Base-by-base conservation (phyloP, 176 grass and related monocot genomes). In the Oryza brachyantha region DNA sequence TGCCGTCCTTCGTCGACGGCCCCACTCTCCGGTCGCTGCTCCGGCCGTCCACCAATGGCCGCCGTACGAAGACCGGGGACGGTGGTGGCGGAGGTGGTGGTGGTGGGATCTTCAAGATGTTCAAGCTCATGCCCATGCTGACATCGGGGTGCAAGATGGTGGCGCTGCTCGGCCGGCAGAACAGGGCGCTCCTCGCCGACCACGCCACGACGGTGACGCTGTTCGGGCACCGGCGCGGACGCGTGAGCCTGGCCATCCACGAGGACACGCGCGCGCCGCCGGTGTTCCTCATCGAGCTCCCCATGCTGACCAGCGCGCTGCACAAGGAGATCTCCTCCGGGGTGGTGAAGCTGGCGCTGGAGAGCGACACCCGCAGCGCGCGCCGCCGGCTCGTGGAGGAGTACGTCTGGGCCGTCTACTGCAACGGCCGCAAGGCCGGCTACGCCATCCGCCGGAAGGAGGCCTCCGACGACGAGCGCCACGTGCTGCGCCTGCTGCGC, bases 71-170 rank as follows among this genome's bases (percentile, higher is more conserved):
- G 84, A 42, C 70, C 9, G 46, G 80, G 0, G 66, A 80, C 71
- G 68, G 52, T 21, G 58, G 65, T 24, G 17, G 73, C 1, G 55
- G 42, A 29, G 37, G 77, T 6, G 41, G 72, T 45, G 39, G 80
- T 10, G 64, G 88, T 3, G 76, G 91, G 2, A 75, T 98, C 80
- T 98, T 98, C 22, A 87, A 86, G 81, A 92, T 94, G 87, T 98
- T 94, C 83, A 98, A 98, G 87, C 87, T 98, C 29, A 79, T 94
- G 40, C 95, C 95, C 4, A 94, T 98, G 95, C 92, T 98, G 10
- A 77, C 87, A 17, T 97, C 94, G 2, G 94, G 94, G 9, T 97
- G 94, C 91, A 97, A 97, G 85, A 92, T 97, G 94, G 94, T 93
- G 70, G 86, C 88, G 19, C 86, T 97, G 57, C 81, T 97, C 0